Evolutionary conservation across 1,139 yeast species (phyloP).

Genomic region (Geotrichum bryndzae): DNA sequence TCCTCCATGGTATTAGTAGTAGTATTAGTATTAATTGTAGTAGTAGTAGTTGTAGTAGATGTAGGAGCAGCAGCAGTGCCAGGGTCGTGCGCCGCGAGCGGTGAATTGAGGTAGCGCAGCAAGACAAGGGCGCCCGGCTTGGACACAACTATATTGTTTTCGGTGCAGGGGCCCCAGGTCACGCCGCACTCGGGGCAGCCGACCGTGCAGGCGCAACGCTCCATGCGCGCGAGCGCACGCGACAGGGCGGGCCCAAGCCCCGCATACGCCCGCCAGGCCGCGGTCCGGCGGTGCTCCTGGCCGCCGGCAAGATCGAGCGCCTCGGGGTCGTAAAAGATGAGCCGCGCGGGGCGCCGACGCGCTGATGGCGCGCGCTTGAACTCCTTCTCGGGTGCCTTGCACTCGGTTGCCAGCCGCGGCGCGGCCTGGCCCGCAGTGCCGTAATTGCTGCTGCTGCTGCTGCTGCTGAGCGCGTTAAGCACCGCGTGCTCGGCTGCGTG

Average conservation of each 20-base stretch:
- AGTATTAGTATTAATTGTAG: no score
- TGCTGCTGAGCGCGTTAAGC: background rate
- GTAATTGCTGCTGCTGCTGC: slow-evolving; percentile 52
- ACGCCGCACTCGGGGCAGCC: slow-evolving; percentile 78
- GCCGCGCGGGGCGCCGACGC: slow-evolving; percentile 76
- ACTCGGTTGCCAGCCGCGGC: slow-evolving; percentile 76
- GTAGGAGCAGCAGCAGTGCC: background rate
- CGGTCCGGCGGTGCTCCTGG: slow-evolving; percentile 40
- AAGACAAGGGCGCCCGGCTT: slow-evolving; percentile 82
- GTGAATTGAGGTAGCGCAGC: slow-evolving; percentile 42
- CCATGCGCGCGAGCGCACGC: slow-evolving; percentile 54
- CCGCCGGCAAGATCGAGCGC: slow-evolving; percentile 37
- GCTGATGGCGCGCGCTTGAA: slow-evolving; percentile 65
- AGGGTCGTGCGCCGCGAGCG: background rate
- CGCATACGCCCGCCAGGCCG: slow-evolving; percentile 73
- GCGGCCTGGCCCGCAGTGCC: slow-evolving; percentile 44
- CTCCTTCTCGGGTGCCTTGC: slow-evolving; percentile 95
- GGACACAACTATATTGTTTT: slow-evolving; percentile 73
- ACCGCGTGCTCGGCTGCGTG: slow-evolving; percentile 94
- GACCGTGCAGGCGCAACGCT: slow-evolving; percentile 61
- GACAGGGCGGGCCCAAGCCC: slow-evolving; percentile 59
- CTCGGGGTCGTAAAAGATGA: slow-evolving; percentile 74
- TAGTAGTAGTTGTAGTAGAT: no score
- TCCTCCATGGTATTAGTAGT: slow-evolving; percentile 16
- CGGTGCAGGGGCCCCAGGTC: slow-evolving; percentile 73